Base-by-base conservation (phyloP, 2,329 filamentous ascomycete species). In the Coniochaeta sp. region DNA sequence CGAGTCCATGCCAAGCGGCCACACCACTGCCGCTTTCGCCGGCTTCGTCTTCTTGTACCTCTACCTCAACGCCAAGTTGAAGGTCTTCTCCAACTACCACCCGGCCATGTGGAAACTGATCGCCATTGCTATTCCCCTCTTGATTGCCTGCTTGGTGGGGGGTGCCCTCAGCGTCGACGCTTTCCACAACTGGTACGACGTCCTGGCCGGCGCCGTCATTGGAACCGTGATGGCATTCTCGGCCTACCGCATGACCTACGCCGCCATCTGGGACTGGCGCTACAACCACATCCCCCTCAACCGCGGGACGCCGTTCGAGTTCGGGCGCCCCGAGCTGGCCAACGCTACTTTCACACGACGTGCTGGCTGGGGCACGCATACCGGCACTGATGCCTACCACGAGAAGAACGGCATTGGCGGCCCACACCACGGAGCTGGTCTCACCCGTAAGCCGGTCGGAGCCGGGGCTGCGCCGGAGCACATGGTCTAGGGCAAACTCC, bases 31-130 rank as follows among this genome's bases (percentile, higher is more conserved):
- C 1, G 88, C 87, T 0, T 91, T 90, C 61, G 87, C 86, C 0
- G 88, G 87, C 6, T 88, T 90, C 66, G 79, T 89, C 24, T 91
- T 83, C 69, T 74, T 91, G 2, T 88, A 81, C 65, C 77, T 91
- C 1, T 92, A 91, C 74, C 81, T 92, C 52, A 91, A 91, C 71
- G 89, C 87, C 56, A 91, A 91, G 76, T 79, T 92, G 65, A 91
- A 91, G 78, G 82, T 90, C 60, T 90, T 86, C 66, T 76, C 83
- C 64, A 88, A 90, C 76, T 88, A 89, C 70, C 88, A 90, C 68
- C 84, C 89, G 0, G 78, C 85, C 14, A 85, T 90, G 80, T 91
- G 88, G 89, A 91, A 91, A 74, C 73, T 90, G 14, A 76, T 88
- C 34, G 81, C 78, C 17, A 76, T 85, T n/a, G n/a, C 26, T 89